Base-by-base conservation (phyloP, 2,329 filamentous ascomycete species). In the Ophiocordyceps robertsii region DNA sequence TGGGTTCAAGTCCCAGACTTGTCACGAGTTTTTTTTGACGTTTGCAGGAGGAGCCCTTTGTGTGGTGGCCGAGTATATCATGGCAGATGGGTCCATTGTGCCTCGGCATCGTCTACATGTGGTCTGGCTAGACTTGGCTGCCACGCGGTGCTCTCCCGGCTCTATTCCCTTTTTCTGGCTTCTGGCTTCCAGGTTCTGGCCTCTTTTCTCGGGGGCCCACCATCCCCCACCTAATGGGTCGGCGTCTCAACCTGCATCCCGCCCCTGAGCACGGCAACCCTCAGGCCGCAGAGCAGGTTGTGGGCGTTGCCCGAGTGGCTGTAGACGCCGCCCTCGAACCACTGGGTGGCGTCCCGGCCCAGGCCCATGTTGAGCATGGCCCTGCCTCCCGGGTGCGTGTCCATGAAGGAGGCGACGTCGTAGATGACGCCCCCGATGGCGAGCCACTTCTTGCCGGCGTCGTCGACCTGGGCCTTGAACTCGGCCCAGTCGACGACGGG, bases 241-340 rank as follows among this genome's bases (percentile, higher is more conserved):
- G 8, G 33, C 6, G n/a, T 87, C 72, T 93, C 86, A 29, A 92
- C 86, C 62, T 92, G 85, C 59, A 84, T 87, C 36, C 86, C 86
- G 50, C 86, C 86, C 42, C 84, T 82, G 49, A 93, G 82, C 39
- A 92, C 85, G 63, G 84, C 86, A 10, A 92, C 80, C 52, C 86
- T 76, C 84, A 92, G 90, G 51, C 84, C 90, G 7, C 83, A 88
- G 48, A 93, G 73, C 47, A 92, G 65, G 68, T 93, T 93, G 72
- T 93, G 86, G 31, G 86, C 86, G 43, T 84, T 86, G 65, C 92
- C 92, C 60, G 82, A 87, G 71, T 93, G 86, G 61, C 82, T 76
- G 69, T 92, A 92, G 48, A 93, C 82, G 66, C 86, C 86, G 50
- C 86, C 86, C 63, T 92, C 92, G 76, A 93, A 92, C 66, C 89